These are phyloP conservation scores for Sanguinoderma infundibulare DNA, from an alignment of 1,284 basidiomycete species.

Conservation along the genomic window DNA sequence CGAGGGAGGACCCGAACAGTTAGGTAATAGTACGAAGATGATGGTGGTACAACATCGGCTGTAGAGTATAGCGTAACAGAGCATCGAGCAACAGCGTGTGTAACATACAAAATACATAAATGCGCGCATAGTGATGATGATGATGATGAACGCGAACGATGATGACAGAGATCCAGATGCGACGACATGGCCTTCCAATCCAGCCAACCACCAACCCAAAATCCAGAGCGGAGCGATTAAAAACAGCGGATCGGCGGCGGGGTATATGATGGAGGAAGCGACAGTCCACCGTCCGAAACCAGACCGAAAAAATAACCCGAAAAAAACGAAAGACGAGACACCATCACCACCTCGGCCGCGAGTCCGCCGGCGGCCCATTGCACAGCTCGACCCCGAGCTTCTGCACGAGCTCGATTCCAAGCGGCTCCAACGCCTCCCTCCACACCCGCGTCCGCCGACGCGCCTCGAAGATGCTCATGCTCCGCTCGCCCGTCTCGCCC, in stretches of 20 bases:
- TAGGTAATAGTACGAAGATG: not conserved
- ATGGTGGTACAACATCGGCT: constrained; percentile 4
- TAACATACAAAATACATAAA: constrained; percentile 14
- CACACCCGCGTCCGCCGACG: constrained; percentile 53
- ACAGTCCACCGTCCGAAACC: not conserved
- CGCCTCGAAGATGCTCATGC: constrained; percentile 57
- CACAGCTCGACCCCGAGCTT: constrained; percentile 75
- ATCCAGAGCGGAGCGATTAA: not conserved
- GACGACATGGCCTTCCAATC: not conserved
- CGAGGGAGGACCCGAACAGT: not conserved
- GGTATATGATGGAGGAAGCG: not conserved
- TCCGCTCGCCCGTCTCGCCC: constrained; percentile 68
- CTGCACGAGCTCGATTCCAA: constrained; percentile 66
- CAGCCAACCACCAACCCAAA: not conserved
- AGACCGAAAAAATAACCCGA: not conserved
- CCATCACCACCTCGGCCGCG: constrained; percentile 11
- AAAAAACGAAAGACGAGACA: not conserved
- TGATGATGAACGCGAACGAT: not conserved
- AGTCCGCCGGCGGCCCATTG: constrained; percentile 54
- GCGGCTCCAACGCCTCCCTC: constrained; percentile 66
- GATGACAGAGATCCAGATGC: not conserved
- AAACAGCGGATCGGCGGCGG: not conserved
- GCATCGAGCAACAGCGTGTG: constrained; percentile 10
- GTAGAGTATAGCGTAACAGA: constrained; percentile 8
- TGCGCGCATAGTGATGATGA: not conserved